A percentile compares a stretch with the other conserved stretches of the same genome.
phyloP scores from a whole-genome alignment of 2,329 filamentous ascomycete genomes.

The Chrysoporthe cubensis region DNA sequence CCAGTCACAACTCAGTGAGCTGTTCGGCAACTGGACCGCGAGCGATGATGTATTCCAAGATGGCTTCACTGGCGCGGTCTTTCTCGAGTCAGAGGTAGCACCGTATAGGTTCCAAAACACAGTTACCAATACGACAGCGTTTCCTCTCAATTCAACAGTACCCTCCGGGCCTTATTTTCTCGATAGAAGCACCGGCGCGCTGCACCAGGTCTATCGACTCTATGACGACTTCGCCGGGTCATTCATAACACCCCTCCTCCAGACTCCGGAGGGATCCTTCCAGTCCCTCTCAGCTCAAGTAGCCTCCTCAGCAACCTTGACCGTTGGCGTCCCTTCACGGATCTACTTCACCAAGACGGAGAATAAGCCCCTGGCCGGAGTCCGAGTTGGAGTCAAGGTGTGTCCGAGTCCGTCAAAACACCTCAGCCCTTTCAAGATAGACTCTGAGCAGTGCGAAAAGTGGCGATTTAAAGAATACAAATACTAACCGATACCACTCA shows the following conservation, averaged over 20 bases:
- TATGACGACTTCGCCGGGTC: constrained; percentile 41
- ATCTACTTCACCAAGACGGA: constrained; percentile 59
- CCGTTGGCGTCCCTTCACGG: constrained; percentile 59
- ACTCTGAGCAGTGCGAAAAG: background rate
- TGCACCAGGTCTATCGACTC: constrained; percentile 42
- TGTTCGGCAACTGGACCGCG: constrained; percentile 39
- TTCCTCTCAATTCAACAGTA: background rate
- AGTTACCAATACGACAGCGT: background rate
- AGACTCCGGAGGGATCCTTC: constrained; percentile 38
- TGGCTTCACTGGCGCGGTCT: constrained; percentile 33
- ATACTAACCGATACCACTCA: background rate
- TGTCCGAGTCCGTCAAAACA: background rate
- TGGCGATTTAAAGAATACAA: background rate
- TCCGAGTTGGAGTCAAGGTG: constrained; percentile 59
- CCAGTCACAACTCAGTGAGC: constrained; percentile 29
- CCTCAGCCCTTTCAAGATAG: background rate
- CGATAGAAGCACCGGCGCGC: constrained; percentile 36
- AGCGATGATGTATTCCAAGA: constrained; percentile 37
- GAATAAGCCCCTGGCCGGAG: constrained; percentile 62
- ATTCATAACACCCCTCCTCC: constrained; percentile 39
- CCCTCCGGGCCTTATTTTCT: constrained; percentile 42
- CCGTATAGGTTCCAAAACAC: background rate
- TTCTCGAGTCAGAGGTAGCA: constrained; percentile 26
- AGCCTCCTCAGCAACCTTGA: constrained; percentile 33
- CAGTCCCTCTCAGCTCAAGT: constrained; percentile 41